Evolutionary conservation across 2,329 filamentous ascomycete species (phyloP).

Genomic region (Trichoderma cornu-damae): DNA sequence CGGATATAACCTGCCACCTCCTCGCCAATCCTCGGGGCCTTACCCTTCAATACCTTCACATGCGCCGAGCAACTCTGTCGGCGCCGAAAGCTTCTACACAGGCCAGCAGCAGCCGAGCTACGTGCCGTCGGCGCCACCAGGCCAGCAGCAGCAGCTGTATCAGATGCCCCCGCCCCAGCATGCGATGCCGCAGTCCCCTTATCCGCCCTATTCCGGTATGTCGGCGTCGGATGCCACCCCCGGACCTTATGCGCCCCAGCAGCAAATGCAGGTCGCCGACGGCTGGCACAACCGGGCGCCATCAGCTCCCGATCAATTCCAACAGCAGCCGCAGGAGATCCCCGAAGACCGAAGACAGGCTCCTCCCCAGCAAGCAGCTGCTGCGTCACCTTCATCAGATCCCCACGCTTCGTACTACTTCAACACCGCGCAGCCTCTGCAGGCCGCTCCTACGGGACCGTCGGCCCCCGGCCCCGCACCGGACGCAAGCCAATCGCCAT

Average conservation of each 20-base stretch:
- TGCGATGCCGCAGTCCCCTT: conserved; percentile 39
- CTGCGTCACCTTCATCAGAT: conserved; percentile 38
- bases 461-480: conserved; percentile 36
- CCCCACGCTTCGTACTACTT: conserved; percentile 57
- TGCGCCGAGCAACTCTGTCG: conserved; percentile 43
- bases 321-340: conserved; percentile 25
- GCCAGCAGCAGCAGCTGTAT: conserved; percentile 26
- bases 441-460: conserved; percentile 27
- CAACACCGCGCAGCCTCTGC: conserved; percentile 33
- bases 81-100: conserved; percentile 78
- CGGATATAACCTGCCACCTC: conserved; percentile 54
- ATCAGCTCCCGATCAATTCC: conserved; percentile 29
- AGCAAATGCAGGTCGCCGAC: conserved; percentile 44
- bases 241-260: conserved; percentile 42
- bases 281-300: conserved; percentile 46
- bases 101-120: conserved; percentile 57
- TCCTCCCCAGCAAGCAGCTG: conserved; percentile 29
- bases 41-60: conserved; percentile 67
- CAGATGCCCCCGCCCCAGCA: conserved; percentile 32
- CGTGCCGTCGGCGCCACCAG: conserved; percentile 39
- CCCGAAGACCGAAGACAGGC: conserved; percentile 26
- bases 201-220: conserved; percentile 35
- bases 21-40: conserved; percentile 51
- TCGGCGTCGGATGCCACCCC: conserved; percentile 38
- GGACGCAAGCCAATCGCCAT: conserved; percentile 46